Base-by-base conservation (phyloP, 164 flowering plant species). In the Chloranthus sessilifolius region DNA sequence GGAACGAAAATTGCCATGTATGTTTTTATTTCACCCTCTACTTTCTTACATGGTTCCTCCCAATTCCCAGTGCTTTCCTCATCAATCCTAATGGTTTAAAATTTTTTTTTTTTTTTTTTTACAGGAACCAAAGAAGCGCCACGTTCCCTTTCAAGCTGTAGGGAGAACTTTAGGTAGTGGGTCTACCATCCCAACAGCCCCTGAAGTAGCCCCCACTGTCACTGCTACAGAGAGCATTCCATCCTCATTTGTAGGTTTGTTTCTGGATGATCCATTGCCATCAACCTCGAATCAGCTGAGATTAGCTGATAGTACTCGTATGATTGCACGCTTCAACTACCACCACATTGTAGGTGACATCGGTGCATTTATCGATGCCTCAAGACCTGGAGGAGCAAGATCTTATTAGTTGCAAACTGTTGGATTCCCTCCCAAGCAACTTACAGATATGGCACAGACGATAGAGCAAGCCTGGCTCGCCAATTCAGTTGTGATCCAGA, bases 401-500 rank as follows among this genome's bases (percentile, higher is more conserved):
- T 62, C 57, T 35, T 90, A 84, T 63, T 80, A 76, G 39, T 65
- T 90, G 69, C 94, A 79, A 58, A 63, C 78, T 1, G 74, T 88
- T 64, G 95, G 94, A 4, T 90, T 90, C 66, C 97, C 95, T 53
- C 95, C 95, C 30, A 90, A 82, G 71, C 85, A 59, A 51, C 88
- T 90, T 15, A 56, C 60, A 2, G 89, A 90, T 68, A 63, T 46
- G 11, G 64, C 56, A 35, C 85, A 79, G 78, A 88, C 95, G 4
- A 78, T 92, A 52, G 89, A 85, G 71, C 72, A 85, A 63, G 94
- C 95, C 2, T 96, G 94, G 16, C 77, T 92, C n/a, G 85, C 85
- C 23, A 92, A 73, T 62, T 88, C 98, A 1, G 98, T 92, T 28
- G 71, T 92, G 12, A 71, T 92, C 58, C 98, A 85, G 78, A 92